phyloP scores from a whole-genome alignment of 306 rosid species.

The Vigna reflexopilosa region DNA sequence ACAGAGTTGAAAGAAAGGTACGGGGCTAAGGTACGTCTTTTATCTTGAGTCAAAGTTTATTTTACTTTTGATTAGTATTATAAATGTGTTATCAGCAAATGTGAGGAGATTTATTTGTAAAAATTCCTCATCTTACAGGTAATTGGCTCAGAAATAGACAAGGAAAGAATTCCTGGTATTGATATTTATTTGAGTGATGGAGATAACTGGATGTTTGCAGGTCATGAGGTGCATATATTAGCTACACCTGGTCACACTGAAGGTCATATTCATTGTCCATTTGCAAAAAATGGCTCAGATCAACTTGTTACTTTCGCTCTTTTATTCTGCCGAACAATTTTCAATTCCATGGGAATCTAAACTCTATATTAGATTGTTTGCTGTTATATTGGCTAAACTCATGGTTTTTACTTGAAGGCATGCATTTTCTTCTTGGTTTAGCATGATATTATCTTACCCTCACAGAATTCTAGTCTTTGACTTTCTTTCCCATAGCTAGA shows the following conservation, averaged over 20 bases:
- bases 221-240: conserved; percentile 90
- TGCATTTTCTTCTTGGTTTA: conserved; percentile 28
- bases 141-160: conserved; percentile 86
- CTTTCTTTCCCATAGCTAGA: conserved; percentile 38
- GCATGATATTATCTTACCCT: neutral
- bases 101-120: conserved; percentile 19
- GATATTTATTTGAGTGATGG: conserved; percentile 90
- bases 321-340: conserved; percentile 20
- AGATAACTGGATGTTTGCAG: conserved; percentile 99
- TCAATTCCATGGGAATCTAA: conserved; percentile 13
- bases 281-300: conserved; percentile 14
- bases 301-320: conserved; percentile 16
- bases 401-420: conserved; percentile 11
- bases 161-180: conserved; percentile 83
- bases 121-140: conserved; percentile 60
- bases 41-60: conserved; percentile 20
- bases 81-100: conserved; percentile 31
- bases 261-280: conserved; percentile 59
- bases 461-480: neutral
- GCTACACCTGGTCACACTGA: conserved; percentile 96
- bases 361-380: neutral
- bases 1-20: conserved; percentile 87
- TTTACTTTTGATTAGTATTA: neutral
- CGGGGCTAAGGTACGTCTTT: conserved; percentile 64
- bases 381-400: conserved; percentile 8